Evolutionary conservation across 2,329 filamentous ascomycete species (phyloP).

Genomic region (Talaromyces amestolkiae): DNA sequence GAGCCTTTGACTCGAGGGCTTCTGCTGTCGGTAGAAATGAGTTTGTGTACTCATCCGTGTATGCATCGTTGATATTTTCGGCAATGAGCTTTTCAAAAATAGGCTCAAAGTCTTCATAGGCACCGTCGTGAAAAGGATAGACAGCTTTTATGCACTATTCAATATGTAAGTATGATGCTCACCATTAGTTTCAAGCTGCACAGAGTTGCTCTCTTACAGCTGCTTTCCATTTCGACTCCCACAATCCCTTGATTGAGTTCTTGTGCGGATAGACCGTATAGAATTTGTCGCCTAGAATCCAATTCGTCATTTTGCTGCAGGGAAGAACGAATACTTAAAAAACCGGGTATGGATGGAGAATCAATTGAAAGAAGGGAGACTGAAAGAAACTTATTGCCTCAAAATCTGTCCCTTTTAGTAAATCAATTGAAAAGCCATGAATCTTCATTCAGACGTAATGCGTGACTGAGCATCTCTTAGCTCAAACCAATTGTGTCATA

Average conservation of each 20-base stretch:
- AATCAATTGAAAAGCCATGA: too few species aligned
- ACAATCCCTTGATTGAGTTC: constrained; percentile 60
- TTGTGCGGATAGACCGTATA: constrained; percentile 55
- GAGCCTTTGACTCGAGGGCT: constrained; percentile 54
- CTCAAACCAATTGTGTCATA: neutral
- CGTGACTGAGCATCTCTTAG: neutral
- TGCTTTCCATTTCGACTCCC: constrained; percentile 74
- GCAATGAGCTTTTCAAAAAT: constrained; percentile 64
- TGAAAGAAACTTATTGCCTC: neutral
- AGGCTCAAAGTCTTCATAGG: constrained; percentile 66
- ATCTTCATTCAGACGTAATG: neutral
- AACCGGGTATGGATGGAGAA: neutral
- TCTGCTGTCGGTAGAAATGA: constrained; percentile 62
- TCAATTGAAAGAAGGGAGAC: neutral
- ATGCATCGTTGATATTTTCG: constrained; percentile 63
- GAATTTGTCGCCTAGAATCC: constrained; percentile 48
- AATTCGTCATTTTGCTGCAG: constrained; percentile 20
- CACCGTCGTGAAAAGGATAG: constrained; percentile 73
- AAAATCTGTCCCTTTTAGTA: neutral
- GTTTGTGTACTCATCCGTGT: constrained; percentile 63
- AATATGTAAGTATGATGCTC: neutral
- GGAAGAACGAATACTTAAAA: neutral
- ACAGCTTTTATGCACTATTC: constrained; percentile 58
- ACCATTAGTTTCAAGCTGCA: neutral
- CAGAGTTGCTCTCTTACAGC: constrained; percentile 48